Base-by-base conservation (phyloP, 1,284 basidiomycete species). In the Chalciporus sp. region DNA sequence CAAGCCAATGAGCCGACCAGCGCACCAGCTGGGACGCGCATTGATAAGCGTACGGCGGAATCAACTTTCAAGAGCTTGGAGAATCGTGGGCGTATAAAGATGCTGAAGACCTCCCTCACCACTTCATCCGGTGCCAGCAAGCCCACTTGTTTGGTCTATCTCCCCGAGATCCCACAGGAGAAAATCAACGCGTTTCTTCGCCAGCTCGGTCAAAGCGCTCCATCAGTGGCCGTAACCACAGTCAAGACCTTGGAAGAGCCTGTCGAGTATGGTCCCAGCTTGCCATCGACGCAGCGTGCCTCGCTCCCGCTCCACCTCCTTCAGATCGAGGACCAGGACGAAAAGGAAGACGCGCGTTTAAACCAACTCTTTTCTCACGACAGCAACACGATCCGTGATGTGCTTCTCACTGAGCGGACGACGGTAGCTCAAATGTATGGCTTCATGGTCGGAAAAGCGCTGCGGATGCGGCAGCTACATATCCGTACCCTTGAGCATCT, bases 1-100 rank as follows among this genome's bases (percentile, higher is more conserved):
- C 74, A 76, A 47, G 78, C 79, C 4, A 84, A 84, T 8, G 87
- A 88, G 62, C 72, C 82, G 1, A 82, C 85, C 0, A 90, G 90
- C 60, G 80, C 82, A 9, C 83, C 84, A 26, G 71, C 74, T n/a
- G 85, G 86, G 10, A 80, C 84, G 27, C 78, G 78, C 50, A 79
- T 87, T 20, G 92, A 94, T 67, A 88, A 86, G 67, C 81, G 88
- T 11, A 93, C 90, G 0, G 74, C 85, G 17, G 76, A 76, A 23
- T 68, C 77, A 2, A 83, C 87, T 0, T 72, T 90, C 43, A 78
- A 78, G 51, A 80, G 72, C 20, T 71, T 93, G 59, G 86, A 89
- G 67, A 72, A 68, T 39, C 80, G 78, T 31, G 84, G 84, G 8
- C 79, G 82, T 56, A 72, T 94, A 56, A 90, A 84, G 66, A 75